These are phyloP conservation scores for Chrysosphaeria jannelii DNA, from an alignment of 2,329 filamentous ascomycete species.

Conservation along the genomic window DNA sequence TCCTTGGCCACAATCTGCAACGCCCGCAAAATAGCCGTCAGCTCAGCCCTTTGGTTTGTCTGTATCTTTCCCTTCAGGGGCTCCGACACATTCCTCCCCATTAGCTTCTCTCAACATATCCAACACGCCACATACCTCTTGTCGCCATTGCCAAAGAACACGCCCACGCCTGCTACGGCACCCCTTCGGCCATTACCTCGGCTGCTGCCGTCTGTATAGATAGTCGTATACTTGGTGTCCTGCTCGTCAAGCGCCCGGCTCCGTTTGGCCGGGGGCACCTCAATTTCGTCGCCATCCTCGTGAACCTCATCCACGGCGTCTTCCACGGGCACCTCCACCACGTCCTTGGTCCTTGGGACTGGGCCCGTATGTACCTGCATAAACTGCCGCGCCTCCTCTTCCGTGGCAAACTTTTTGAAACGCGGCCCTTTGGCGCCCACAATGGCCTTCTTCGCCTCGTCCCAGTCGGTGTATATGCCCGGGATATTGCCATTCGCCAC, in stretches of 20 bases:
- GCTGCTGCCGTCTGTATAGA: constrained; percentile 34
- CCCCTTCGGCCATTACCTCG: constrained; percentile 23
- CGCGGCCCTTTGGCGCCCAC: constrained; percentile 38
- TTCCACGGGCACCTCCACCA: constrained; percentile 6
- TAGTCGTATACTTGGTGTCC: constrained; percentile 9
- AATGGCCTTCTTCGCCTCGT: constrained; percentile 41
- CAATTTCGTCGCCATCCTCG: constrained; percentile 6
- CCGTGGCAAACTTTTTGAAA: constrained; percentile 37
- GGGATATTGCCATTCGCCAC: constrained; percentile 26
- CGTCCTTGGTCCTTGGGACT: too few species aligned
- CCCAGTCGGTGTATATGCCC: constrained; percentile 34
- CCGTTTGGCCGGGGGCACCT: constrained; percentile 9
- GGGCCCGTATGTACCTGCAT: too few species aligned
- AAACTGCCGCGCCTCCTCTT: constrained; percentile 29
- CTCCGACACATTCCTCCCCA: constrained; percentile 49
- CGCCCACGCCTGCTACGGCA: constrained; percentile 28
- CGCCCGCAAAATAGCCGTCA: constrained; percentile 63
- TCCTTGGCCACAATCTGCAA: constrained; percentile 42
- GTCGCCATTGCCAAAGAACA: constrained; percentile 28
- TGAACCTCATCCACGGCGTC: constrained; percentile 6
- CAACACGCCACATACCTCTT: too few species aligned
- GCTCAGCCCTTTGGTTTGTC: constrained; percentile 89
- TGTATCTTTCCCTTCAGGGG: constrained; percentile 42
- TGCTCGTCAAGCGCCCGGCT: constrained; percentile 7
- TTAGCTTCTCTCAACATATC: too few species aligned